Conservation (phyloP, 2,329 filamentous ascomycete species). For the Colletotrichum kahawae region DNA sequence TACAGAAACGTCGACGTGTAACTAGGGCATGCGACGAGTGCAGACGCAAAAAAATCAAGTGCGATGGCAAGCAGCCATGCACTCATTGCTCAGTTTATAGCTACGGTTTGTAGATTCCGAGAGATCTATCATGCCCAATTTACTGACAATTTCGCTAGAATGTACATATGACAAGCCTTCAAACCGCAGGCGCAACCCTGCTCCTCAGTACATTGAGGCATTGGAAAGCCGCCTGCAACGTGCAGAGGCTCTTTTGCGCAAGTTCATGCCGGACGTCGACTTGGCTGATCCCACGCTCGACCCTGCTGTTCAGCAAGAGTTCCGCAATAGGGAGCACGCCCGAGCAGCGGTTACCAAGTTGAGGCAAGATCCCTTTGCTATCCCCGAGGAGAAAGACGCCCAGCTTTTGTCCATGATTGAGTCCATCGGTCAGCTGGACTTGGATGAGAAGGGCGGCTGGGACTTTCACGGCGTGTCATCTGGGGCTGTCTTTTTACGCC, state of each 20-base stretch:
- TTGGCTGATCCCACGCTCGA: constrained; percentile 86
- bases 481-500: constrained; percentile 83
- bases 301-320: constrained; percentile 74
- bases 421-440: constrained; percentile 86
- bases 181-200: constrained; percentile 87
- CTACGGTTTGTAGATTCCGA: constrained; percentile 74
- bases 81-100: constrained; percentile 98
- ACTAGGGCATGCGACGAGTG: constrained; percentile 85
- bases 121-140: background rate
- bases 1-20: constrained; percentile 79
- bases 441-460: constrained; percentile 90
- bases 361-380: constrained; percentile 36
- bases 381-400: constrained; percentile 63
- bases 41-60: constrained; percentile 86
- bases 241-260: constrained; percentile 78
- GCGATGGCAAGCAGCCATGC: constrained; percentile 85
- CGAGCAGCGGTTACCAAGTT: constrained; percentile 49
- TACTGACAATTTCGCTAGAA: constrained; percentile 58
- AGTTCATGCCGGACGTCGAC: constrained; percentile 83
- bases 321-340: constrained; percentile 59
- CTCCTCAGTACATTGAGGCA: constrained; percentile 91
- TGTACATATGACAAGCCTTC: constrained; percentile 97
- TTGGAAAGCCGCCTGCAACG: constrained; percentile 83
- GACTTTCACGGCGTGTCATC: constrained; percentile 96
- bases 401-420: constrained; percentile 94